Evolutionary conservation across 768 basidiomycete genomes (phyloP).

Genomic region (Leccinum subgranulosum): DNA sequence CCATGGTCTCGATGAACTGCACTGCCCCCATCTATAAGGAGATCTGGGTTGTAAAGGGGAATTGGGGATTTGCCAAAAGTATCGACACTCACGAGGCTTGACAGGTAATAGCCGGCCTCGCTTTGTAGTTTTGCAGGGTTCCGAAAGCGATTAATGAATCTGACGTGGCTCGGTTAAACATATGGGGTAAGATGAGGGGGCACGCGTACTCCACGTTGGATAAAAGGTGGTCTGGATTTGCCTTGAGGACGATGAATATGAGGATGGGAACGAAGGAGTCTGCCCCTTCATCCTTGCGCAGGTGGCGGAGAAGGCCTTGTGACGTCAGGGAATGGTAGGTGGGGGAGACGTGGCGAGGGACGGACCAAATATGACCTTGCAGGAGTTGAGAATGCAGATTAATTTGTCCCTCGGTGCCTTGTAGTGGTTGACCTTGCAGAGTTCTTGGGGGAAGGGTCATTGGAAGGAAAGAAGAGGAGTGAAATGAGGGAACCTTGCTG

Average conservation of each 20-base stretch:
- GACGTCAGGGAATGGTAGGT: constrained; percentile 1
- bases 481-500: constrained; percentile 66
- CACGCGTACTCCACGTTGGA: constrained; percentile 88
- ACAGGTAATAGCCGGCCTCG: constrained; percentile 96
- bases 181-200: background rate
- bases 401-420: constrained; percentile 98
- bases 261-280: constrained; percentile 94
- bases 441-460: constrained; percentile 47
- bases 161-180: constrained; percentile 26
- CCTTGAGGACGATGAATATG: constrained; percentile 89
- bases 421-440: constrained; percentile 97
- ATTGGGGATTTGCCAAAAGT: background rate
- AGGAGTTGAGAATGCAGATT: constrained; percentile 95
- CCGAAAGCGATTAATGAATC: constrained; percentile 94
- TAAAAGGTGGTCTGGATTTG: constrained; percentile 90
- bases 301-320: constrained; percentile 83
- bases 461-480: background rate
- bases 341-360: constrained; percentile 12
- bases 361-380: constrained; percentile 98
- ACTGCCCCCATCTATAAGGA: constrained; percentile 83
- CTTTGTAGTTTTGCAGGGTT: constrained; percentile 87
- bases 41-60: constrained; percentile 6
- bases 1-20: constrained; percentile 98
- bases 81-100: constrained; percentile 69
- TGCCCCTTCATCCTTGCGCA: constrained; percentile 81